Base-by-base conservation (phyloP, 768 basidiomycete species). In the Mycena sanguinolenta region DNA sequence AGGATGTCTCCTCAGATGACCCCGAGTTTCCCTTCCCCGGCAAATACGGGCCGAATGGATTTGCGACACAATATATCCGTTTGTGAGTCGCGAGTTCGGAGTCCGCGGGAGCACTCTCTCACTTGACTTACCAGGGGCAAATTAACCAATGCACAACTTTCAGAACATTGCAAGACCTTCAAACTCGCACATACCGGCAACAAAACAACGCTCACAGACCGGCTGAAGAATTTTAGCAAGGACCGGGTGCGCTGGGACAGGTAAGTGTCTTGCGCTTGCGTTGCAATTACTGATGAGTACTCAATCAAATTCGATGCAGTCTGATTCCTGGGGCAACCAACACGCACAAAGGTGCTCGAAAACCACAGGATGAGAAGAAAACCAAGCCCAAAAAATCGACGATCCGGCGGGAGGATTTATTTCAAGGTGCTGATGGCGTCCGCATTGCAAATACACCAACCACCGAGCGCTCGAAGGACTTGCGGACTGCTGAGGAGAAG, bases 101-200 rank as follows among this genome's bases (percentile, higher is more conserved):
- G n/a, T 49, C 46, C 50, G 30, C 19, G 28, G 44, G 2, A 21
- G n/a, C 49, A 0, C 10, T 49, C 25, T 17, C 7, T 7, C 36
- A 16, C 10, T 12, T n/a, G n/a, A 2, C 6, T 39, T 2, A 13
- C 30, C 10, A 50, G 60, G 25, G 32, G 25, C 7, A 19, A 12
- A 14, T 38, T 61, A 19, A 49, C 49, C 6, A 65, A 65, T 25
- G 3, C 30, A 14, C n/a, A 46, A 46, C 42, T 65, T 3, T 44
- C 63, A 23, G 63, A 65, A 7, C 54, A 65, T 14, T 65, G 63
- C 63, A 55, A 46, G 30, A 65, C 38, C 3, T 65, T 65, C 32
- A 57, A 65, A 23, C 54, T 57, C 2, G 54, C 63, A 0, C 23
- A 44, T 23, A 42, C 63, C 3, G 63, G 63, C 6, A 65, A 65